Evolutionary conservation across 2,329 filamentous ascomycete genomes (phyloP).

Genomic region (Colletotrichum spinosum): DNA sequence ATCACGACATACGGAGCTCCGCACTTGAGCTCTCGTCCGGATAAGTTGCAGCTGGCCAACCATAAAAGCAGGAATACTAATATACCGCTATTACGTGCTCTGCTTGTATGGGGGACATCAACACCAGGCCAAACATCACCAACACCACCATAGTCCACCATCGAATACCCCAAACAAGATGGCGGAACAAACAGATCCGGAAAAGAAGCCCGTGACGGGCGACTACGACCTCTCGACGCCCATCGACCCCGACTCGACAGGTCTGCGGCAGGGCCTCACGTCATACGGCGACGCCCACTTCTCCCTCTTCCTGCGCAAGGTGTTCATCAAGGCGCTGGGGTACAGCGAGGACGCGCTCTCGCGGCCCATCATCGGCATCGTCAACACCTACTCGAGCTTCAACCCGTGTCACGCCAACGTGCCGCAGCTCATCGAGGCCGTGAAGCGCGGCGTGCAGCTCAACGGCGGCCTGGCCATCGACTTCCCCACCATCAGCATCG

Average conservation of each 20-base stretch:
- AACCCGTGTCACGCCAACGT: constrained; percentile 82
- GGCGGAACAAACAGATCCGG: background rate
- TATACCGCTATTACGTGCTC: background rate
- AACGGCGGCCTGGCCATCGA: constrained; percentile 76
- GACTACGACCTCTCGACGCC: constrained; percentile 73
- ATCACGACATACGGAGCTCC: constrained; percentile 36
- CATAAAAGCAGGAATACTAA: constrained; percentile 26
- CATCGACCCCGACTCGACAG: constrained; percentile 59
- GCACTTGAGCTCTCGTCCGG: constrained; percentile 16
- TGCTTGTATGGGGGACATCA: background rate
- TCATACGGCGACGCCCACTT: constrained; percentile 82
- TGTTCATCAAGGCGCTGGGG: constrained; percentile 81
- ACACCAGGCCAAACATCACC: background rate
- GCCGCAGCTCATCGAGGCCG: constrained; percentile 77
- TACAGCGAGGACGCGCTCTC: constrained; percentile 79
- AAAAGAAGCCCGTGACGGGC: constrained; percentile 43
- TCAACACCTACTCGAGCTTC: constrained; percentile 79
- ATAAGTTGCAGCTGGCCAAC: constrained; percentile 25
- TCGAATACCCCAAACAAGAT: background rate
- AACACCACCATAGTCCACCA: background rate
- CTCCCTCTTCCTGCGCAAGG: constrained; percentile 79
- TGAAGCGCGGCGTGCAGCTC: constrained; percentile 75
- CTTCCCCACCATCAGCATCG: constrained; percentile 79
- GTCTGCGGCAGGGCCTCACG: constrained; percentile 73
- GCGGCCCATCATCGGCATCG: constrained; percentile 78